Percentiles rank a stretch among this genome's conserved stretches.
These are phyloP conservation scores for Monilinia polystroma DNA, from an alignment of 2,329 filamentous ascomycete species.

Conservation along the genomic window DNA sequence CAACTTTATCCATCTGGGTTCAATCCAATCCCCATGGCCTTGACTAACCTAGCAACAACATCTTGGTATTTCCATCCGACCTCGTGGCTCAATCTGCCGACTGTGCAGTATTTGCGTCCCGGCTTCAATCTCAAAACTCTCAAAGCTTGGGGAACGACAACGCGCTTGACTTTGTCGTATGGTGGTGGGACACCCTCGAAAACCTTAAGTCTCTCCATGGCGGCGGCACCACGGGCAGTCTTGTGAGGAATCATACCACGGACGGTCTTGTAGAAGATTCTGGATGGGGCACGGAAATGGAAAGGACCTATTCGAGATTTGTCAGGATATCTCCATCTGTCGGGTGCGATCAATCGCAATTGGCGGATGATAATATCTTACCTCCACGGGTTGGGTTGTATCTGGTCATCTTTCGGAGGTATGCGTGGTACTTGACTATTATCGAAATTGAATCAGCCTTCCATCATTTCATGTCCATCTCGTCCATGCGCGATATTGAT, in stretches of 20 bases:
- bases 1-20: neutral
- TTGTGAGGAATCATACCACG: slow-evolving; percentile 99
- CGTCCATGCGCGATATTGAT: slow-evolving; percentile 25
- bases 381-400: slow-evolving; percentile 99
- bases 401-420: slow-evolving; percentile 99
- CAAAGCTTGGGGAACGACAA: slow-evolving; percentile 98
- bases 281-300: slow-evolving; percentile 98
- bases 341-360: slow-evolving; percentile 16
- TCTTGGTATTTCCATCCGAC: slow-evolving; percentile 99
- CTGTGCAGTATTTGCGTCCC: slow-evolving; percentile 99
- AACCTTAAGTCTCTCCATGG: slow-evolving; percentile 98
- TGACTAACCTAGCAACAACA: slow-evolving; percentile 89
- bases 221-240: slow-evolving; percentile 94
- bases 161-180: slow-evolving; percentile 99
- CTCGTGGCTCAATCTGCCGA: slow-evolving; percentile 96
- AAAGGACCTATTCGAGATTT: slow-evolving; percentile 71
- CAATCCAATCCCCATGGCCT: slow-evolving; percentile 12
- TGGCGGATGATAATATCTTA: slow-evolving; percentile 48
- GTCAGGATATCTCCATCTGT: slow-evolving; percentile 38
- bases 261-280: slow-evolving; percentile 99
- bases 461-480: slow-evolving; percentile 24
- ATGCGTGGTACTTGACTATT: slow-evolving; percentile 99
- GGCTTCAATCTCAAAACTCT: slow-evolving; percentile 96
- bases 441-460: slow-evolving; percentile 49
- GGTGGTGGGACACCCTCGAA: slow-evolving; percentile 99